These are phyloP conservation scores for Penicillium sp. DNA, from an alignment of 2,329 filamentous ascomycete genomes.

Conservation along the genomic window DNA sequence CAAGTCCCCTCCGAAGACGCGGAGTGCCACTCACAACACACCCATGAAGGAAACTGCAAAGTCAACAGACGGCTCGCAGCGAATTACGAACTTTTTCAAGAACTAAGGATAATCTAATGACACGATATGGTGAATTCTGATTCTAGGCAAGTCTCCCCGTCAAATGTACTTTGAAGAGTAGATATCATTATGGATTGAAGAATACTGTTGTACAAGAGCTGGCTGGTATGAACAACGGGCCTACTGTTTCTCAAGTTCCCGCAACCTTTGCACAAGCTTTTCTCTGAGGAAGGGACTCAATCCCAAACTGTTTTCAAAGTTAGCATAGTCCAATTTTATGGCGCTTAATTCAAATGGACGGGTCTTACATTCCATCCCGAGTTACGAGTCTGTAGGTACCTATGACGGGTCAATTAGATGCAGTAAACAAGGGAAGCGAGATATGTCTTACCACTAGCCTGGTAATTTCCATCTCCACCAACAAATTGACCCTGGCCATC, in stretches of 20 bases:
- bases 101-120: constrained; percentile 24
- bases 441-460: constrained; percentile 48
- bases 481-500: constrained; percentile 56
- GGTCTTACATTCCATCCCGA: constrained; percentile 54
- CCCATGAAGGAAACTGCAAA: constrained; percentile 45
- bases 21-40: constrained; percentile 56
- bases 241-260: constrained; percentile 29
- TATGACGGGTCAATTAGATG: constrained; percentile 19
- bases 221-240: not conserved
- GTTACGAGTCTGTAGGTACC: constrained; percentile 59
- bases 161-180: too few species aligned
- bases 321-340: constrained; percentile 13
- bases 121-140: not conserved
- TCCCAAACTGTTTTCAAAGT: constrained; percentile 37
- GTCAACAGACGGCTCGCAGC: constrained; percentile 48
- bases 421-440: not conserved
- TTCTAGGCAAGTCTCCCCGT: not conserved
- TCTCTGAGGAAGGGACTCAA: constrained; percentile 48
- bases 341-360: not conserved
- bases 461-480: constrained; percentile 54
- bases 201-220: constrained; percentile 1
- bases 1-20: constrained; percentile 41
- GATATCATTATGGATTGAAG: not conserved
- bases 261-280: constrained; percentile 48
- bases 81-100: constrained; percentile 49